These are phyloP conservation scores for Sindora glabra DNA, from an alignment of 306 rosid genomes.

Conservation along the genomic window DNA sequence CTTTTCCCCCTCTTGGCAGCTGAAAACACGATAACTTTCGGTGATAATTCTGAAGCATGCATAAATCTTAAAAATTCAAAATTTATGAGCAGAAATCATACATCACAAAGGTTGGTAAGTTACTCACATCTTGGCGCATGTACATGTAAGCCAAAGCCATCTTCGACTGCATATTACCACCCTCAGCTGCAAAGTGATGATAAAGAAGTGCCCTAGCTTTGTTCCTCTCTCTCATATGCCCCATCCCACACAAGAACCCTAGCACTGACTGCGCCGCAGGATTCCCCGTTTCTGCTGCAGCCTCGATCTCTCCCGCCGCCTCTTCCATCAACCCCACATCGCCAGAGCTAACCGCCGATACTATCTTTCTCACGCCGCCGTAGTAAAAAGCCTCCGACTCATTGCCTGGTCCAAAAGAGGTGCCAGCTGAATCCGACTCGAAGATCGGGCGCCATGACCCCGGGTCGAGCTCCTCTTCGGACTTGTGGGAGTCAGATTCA, in stretches of 20 bases:
- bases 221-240: slow-evolving; percentile 61
- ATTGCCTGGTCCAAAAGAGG: slow-evolving; percentile 5
- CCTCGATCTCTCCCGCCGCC: slow-evolving; percentile 52
- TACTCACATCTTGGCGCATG: slow-evolving; percentile 75
- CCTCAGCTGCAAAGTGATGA: slow-evolving; percentile 69
- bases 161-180: slow-evolving; percentile 85
- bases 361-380: slow-evolving; percentile 42
- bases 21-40: too few relatives aligned
- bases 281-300: slow-evolving; percentile 34
- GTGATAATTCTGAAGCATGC: neutral
- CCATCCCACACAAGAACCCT: slow-evolving; percentile 70
- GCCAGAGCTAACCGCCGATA: slow-evolving; percentile 47
- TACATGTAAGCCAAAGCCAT: slow-evolving; percentile 91
- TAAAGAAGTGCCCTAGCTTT: slow-evolving; percentile 62
- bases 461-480: slow-evolving; percentile 82
- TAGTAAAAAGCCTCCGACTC: slow-evolving; percentile 39
- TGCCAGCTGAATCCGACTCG: slow-evolving; percentile 41
- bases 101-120: neutral
- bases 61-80: neutral
- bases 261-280: slow-evolving; percentile 68
- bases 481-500: slow-evolving; percentile 49
- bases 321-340: slow-evolving; percentile 49
- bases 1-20: too few relatives aligned
- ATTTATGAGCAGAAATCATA: neutral
- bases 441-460: slow-evolving; percentile 91